Evolutionary conservation across 495 filamentous ascomycete genomes (phyloP), one percentile per base, ranked within the genome.

Genomic region (Symbiotaphrina buchneri): DNA sequence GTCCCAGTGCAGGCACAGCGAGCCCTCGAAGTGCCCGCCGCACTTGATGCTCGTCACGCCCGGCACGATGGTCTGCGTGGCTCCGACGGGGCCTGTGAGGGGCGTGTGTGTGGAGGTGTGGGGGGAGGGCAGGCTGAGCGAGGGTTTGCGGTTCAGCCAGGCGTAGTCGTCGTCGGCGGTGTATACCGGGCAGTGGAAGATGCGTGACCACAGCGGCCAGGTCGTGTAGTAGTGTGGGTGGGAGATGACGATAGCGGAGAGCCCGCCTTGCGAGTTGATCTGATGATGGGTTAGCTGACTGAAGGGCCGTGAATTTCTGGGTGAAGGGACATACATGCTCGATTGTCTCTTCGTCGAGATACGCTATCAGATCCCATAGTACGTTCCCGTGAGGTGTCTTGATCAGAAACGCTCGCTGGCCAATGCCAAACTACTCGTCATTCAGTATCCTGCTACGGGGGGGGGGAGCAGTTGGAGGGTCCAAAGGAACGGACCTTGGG

Each of bases 181-280:
- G 31, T 68, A 79, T 0, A 83, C 61, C 0, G 61, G 62, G 39
- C 74, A 80, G 1, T 52, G 34, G 32, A 85, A 80, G 1, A 45
- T 43, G 19, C 50, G 41, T 0, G 70, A 67, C 77, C 77, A 85
- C 24, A 67, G 59, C 0, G 68, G 38, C 38, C 77, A 65, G 6
- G 75, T 71, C 10, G 63, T 63, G 47, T 77, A 83, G 45, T 71
- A 85, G 44, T 85, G 77, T 21, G 77, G 77, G 46, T 85, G 77
- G 0, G 64, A 71, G 39, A 85, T 81, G 26, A 82, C 66, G 22
- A 82, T 81, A 0, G 65, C 74, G n/a, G 55, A 49, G 2, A 84
- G 41, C 0, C 71, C 73, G 27, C 76, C 76, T 30, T 44, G 48
- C 18, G 35, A 34, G 8, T 41, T 41, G 32, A 56, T 51, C 41